Evolutionary conservation across 2,329 filamentous ascomycete genomes (phyloP), one percentile per base, ranked within the genome.

Genomic region (Daldinia sp.): DNA sequence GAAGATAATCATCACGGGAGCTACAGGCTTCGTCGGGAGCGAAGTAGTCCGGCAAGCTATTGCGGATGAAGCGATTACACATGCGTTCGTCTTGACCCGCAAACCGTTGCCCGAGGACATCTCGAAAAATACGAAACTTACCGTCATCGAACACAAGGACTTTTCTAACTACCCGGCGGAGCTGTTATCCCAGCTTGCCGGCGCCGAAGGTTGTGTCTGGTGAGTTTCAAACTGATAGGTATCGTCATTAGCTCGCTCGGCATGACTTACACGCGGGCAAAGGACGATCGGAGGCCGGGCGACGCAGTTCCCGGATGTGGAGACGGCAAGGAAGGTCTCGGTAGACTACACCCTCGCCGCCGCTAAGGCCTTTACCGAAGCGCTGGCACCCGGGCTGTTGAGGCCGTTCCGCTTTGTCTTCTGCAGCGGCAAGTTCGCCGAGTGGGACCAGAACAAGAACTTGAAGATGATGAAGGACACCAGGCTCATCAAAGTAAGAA

Each of bases 191-290:
- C 79, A 86, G 72, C 65, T 76, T 12, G 28, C 41, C 2, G 89
- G 87, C 15, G 88, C 88, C 0, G 83, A 88, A 50, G 89, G 86
- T 0, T 90, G 88, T 73, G 83, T 92, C 28, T 92, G 90, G 90
- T 90, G 86, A 42, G 83, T 83, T 41, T 23, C 12, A 33, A 58
- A 33, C 15, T 10, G 26, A 20, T 18, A 56, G 6, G 18, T n/a
- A 35, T 23, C 30, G n/a, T 15, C 44, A 48, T 15, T 10, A 23
- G 15, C n/a, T n/a, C 1, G 12, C 39, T 6, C 15, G 12, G 12
- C n/a, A 42, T 9, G 37, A 48, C 48, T 68, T 30, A 41, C 44
- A 55, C 12, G 12, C 30, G 41, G 41, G 18, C 12, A 50, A 58
- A 84, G 81, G 82, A 78, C 79, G 10, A 79, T 84, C 63, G 80